Conservation (phyloP, 371 early-diverging fungal genomes). For the Zychaea mexicana region DNA sequence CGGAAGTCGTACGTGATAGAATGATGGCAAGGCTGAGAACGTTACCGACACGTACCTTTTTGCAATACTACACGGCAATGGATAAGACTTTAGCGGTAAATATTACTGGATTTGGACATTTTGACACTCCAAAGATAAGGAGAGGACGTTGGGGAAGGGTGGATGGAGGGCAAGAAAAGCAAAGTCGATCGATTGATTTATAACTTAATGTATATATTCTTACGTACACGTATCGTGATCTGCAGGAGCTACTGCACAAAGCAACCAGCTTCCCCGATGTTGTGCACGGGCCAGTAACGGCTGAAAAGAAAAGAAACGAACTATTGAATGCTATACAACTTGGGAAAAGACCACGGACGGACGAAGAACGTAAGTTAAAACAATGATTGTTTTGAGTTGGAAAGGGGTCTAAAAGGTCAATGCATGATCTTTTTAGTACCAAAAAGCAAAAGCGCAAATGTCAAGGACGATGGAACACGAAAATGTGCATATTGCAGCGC, state of each 20-base stretch:
- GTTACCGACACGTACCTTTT: constrained; percentile 18
- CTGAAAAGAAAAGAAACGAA: constrained; percentile 52
- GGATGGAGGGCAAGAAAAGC: no score
- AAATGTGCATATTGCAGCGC: constrained; percentile 49
- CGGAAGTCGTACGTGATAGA: constrained; percentile 20
- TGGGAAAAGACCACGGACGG: constrained; percentile 39
- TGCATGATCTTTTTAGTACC: constrained; percentile 12
- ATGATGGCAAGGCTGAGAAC: constrained; percentile 31
- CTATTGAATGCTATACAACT: constrained; percentile 36
- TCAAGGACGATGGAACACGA: constrained; percentile 36
- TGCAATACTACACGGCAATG: constrained; percentile 21
- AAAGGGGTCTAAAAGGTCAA: background rate
- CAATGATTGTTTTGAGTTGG: background rate
- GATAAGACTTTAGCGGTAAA: constrained; percentile 10
- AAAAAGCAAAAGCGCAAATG: constrained; percentile 18
- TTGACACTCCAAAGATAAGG: no score
- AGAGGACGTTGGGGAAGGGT: no score
- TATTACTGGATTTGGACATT: no score
- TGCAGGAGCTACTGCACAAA: constrained; percentile 26
- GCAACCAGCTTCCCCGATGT: constrained; percentile 39
- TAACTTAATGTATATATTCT: no score
- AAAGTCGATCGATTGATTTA: no score
- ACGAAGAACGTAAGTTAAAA: constrained; percentile 39
- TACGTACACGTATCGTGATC: no score
- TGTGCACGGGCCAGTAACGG: constrained; percentile 34